Base-by-base conservation (phyloP, 148 eudicot species). In the Dianthus caryophyllus region DNA sequence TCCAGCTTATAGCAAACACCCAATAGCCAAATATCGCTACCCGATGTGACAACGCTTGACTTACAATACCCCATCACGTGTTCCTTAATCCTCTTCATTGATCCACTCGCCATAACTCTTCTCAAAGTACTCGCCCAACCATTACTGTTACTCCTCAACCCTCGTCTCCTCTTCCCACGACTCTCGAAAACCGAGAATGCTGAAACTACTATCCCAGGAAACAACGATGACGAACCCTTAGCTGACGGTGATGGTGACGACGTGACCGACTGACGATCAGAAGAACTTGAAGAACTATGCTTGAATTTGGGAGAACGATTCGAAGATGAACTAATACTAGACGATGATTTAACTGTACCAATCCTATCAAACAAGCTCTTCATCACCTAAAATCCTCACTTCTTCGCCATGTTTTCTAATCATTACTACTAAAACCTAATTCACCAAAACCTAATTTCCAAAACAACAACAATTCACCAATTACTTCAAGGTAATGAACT, bases 21-120 rank as follows among this genome's bases (percentile, higher is more conserved):
- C 74, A 94, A 80, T 60, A 90, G 83, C 97, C 97, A 94, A 68
- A 90, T 90, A 75, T 94, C 96, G 74, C 88, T 88, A 11, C 74
- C 69, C 15, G 97, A 90, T 56, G 72, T 65, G 27, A 87, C 76
- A 73, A 73, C 25, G 39, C 74, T 71, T 18, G 83, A 71, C 76
- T 79, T 86, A 73, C 36, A 79, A 53, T 80, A 76, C 61, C 98
- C 96, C 27, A 90, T 65, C 67, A 85, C 68, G 22, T 80, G 84
- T 71, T 88, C 94, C 61, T 77, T 87, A 81, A 90, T 67, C 75
- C 95, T 90, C 84, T 92, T 84, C 82, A 94, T 84, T 74, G 92
- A 84, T 59, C 88, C 88, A 72, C 88, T 79, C 33, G 83, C 83
- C 83, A 94, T 79, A 36, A 88, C 71, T 72, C 88, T 86, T 83